Evolutionary conservation across 306 rosid genomes (phyloP).

Genomic region (Senna siamea): DNA sequence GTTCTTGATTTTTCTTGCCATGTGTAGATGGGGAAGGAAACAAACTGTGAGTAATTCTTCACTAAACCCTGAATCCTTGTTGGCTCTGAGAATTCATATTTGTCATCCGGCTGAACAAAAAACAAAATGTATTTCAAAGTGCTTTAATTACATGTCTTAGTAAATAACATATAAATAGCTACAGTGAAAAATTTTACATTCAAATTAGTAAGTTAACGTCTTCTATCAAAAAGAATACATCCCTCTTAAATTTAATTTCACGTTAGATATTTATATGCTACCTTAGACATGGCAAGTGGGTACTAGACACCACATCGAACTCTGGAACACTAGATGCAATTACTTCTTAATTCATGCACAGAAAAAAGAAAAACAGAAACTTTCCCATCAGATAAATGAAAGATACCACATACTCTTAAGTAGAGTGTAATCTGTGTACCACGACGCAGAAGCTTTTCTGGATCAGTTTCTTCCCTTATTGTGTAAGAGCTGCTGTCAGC

Average conservation of each 20-base stretch:
- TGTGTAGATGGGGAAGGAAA: constrained; percentile 94
- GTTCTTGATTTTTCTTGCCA: constrained; percentile 97
- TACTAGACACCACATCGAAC: background rate
- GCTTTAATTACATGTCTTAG: background rate
- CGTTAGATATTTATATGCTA: background rate
- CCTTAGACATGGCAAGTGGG: background rate
- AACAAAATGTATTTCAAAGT: constrained; percentile 2
- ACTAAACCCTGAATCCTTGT: constrained; percentile 84
- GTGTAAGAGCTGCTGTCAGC: constrained; percentile 92
- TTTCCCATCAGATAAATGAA: constrained; percentile 19
- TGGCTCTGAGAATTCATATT: constrained; percentile 93
- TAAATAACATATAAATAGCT: background rate
- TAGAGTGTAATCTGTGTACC: constrained; percentile 94
- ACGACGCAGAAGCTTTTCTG: constrained; percentile 74
- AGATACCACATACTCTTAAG: constrained; percentile 62
- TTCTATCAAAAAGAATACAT: background rate
- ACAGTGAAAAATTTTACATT: background rate
- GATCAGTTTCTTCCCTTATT: constrained; percentile 92
- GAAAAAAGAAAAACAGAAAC: background rate
- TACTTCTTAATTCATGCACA: background rate
- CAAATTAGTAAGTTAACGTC: background rate
- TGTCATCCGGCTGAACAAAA: constrained; percentile 75
- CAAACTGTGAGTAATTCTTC: constrained; percentile 96
- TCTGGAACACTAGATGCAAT: background rate
- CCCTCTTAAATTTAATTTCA: background rate